These are phyloP conservation scores for Nissolia schottii DNA, from an alignment of 306 rosid species.

Conservation along the genomic window DNA sequence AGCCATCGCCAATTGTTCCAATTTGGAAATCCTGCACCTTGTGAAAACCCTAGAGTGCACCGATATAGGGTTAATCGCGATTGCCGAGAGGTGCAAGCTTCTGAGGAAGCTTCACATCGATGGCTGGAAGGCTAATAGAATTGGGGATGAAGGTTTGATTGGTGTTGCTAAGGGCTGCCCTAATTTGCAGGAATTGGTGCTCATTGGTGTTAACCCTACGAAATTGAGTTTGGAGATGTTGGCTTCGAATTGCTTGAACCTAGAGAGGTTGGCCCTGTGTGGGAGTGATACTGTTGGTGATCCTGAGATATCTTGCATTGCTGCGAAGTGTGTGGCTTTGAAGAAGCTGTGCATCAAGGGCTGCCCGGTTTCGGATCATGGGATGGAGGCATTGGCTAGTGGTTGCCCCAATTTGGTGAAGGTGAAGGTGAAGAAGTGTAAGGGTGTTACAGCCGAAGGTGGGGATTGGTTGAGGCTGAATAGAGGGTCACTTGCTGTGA, in stretches of 20 bases:
- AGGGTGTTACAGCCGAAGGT: constrained; percentile 72
- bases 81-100: constrained; percentile 78
- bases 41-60: constrained; percentile 95
- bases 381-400: constrained; percentile 72
- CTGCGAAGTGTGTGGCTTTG: constrained; percentile 77
- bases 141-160: constrained; percentile 83
- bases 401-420: constrained; percentile 99
- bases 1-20: constrained; percentile 64
- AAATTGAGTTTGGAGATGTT: constrained; percentile 67
- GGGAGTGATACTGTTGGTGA: constrained; percentile 95
- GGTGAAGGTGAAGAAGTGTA: constrained; percentile 93
- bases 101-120: constrained; percentile 91
- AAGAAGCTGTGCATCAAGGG: constrained; percentile 95
- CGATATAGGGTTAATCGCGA: constrained; percentile 57
- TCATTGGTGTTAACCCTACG: constrained; percentile 89
- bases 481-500: constrained; percentile 74
- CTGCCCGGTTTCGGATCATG: constrained; percentile 79
- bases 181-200: constrained; percentile 81
- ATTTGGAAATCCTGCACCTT: constrained; percentile 84
- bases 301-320: constrained; percentile 82
- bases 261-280: constrained; percentile 91
- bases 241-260: constrained; percentile 78
- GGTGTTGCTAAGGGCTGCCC: constrained; percentile 76
- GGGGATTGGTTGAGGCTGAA: constrained; percentile 71
- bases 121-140: constrained; percentile 90